These are phyloP conservation scores for Fraxinus floribunda DNA, from an alignment of 305 asterid species.

Conservation along the genomic window DNA sequence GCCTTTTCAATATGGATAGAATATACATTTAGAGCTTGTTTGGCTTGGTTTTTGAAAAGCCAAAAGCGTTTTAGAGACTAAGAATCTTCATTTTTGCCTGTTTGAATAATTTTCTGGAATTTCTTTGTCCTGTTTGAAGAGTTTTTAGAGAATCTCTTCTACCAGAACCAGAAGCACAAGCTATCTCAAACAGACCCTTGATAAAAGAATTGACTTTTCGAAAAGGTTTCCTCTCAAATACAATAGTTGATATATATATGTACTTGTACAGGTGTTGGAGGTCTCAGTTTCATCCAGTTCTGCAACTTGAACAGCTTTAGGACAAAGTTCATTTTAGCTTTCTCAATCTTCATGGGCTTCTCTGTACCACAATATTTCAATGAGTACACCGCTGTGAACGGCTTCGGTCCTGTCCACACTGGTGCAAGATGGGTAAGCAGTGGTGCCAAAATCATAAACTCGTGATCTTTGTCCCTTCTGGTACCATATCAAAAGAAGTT, in stretches of 20 bases:
- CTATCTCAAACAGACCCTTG: not conserved
- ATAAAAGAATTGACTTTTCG: not conserved
- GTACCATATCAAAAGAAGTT: not conserved
- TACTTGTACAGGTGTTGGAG: constrained; percentile 65
- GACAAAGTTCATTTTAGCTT: constrained; percentile 78
- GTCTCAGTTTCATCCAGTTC: constrained; percentile 77
- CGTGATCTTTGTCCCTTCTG: not conserved
- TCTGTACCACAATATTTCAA: constrained; percentile 95
- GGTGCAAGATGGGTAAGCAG: constrained; percentile 80
- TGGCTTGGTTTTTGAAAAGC: not conserved
- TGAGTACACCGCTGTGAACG: constrained; percentile 50
- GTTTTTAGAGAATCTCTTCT: not conserved
- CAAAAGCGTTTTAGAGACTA: not conserved
- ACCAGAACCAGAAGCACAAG: not conserved
- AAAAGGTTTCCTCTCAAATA: not conserved
- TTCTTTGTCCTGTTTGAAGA: not conserved
- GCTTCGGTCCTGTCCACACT: constrained; percentile 76
- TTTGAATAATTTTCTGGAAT: no score
- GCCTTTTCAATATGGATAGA: not conserved
- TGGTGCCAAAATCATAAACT: not conserved
- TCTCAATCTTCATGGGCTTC: constrained; percentile 89
- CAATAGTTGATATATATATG: not conserved
- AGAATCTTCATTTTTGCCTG: no score
- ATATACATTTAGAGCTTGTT: not conserved
- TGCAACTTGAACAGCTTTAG: constrained; percentile 87